These are phyloP conservation scores for Peziza echinospora DNA, from an alignment of 495 filamentous ascomycete genomes.

Conservation along the genomic window DNA sequence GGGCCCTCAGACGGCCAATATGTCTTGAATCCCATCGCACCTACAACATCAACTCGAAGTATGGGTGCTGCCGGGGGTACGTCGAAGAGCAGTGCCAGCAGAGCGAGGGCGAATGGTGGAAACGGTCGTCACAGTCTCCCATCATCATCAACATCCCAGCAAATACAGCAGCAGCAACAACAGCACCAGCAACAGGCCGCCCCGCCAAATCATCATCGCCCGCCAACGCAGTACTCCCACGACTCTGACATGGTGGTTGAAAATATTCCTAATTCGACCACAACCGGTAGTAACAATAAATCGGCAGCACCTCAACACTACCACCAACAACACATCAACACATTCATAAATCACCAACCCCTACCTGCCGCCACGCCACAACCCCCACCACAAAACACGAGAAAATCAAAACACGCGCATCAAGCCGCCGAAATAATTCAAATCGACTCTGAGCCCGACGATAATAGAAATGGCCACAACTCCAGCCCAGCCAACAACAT, in stretches of 20 bases:
- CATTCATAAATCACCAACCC: too few species aligned
- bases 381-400: not conserved
- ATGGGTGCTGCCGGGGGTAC: too few species aligned
- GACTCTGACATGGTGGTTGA: not conserved
- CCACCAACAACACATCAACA: not conserved
- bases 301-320: not conserved
- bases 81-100: too few species aligned
- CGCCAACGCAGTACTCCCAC: not conserved
- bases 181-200: not conserved
- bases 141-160: not conserved
- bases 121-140: not conserved
- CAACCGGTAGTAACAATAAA: not conserved
- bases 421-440: not conserved
- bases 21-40: too few species aligned
- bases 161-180: not conserved
- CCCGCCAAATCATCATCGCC: not conserved
- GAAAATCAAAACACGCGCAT: not conserved
- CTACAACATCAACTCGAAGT: too few species aligned
- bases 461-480: not conserved
- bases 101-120: too few species aligned
- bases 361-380: too few species aligned
- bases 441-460: not conserved
- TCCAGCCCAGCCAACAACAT: conserved; percentile 5
- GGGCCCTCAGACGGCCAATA: too few species aligned
- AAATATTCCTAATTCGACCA: not conserved